Conservation (phyloP, 1,284 basidiomycete genomes). For the Melampsora medusae region DNA sequence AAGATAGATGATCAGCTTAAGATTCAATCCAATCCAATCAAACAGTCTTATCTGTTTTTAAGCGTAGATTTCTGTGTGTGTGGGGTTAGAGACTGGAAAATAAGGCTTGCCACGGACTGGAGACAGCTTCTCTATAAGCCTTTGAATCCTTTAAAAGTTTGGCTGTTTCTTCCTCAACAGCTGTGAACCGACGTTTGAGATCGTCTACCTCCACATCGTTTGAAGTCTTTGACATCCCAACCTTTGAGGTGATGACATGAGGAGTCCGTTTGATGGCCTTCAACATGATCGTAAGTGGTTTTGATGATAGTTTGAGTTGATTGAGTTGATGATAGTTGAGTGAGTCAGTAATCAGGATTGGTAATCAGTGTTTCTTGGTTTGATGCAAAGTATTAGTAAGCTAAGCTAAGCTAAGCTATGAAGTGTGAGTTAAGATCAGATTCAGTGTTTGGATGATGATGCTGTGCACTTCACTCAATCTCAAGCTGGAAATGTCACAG, state of each 20-base stretch:
- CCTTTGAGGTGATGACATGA: constrained; percentile 76
- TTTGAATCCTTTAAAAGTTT: constrained; percentile 90
- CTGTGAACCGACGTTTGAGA: constrained; percentile 77
- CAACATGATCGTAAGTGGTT: constrained; percentile 8
- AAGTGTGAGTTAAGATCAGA: too few species aligned
- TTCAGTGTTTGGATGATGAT: too few species aligned
- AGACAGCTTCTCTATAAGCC: constrained; percentile 78
- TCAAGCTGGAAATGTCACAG: too few species aligned
- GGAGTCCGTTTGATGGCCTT: constrained; percentile 64
- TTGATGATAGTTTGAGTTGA: too few species aligned
- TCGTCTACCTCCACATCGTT: constrained; percentile 66
- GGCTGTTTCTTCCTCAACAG: constrained; percentile 76
- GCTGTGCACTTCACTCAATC: too few species aligned
- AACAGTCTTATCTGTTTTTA: too few species aligned
- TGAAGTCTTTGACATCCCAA: constrained; percentile 69
- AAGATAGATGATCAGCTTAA: background rate
- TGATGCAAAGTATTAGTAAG: too few species aligned
- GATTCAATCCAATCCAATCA: background rate
- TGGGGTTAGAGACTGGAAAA: background rate
- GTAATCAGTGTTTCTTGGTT: too few species aligned
- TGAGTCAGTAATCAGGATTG: too few species aligned
- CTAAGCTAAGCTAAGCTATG: too few species aligned
- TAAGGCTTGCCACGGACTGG: constrained; percentile 60
- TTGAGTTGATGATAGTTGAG: too few species aligned
- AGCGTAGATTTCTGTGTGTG: too few species aligned